phyloP scores from a whole-genome alignment of 495 filamentous ascomycete genomes.

The Polyplosphaeria fusca region DNA sequence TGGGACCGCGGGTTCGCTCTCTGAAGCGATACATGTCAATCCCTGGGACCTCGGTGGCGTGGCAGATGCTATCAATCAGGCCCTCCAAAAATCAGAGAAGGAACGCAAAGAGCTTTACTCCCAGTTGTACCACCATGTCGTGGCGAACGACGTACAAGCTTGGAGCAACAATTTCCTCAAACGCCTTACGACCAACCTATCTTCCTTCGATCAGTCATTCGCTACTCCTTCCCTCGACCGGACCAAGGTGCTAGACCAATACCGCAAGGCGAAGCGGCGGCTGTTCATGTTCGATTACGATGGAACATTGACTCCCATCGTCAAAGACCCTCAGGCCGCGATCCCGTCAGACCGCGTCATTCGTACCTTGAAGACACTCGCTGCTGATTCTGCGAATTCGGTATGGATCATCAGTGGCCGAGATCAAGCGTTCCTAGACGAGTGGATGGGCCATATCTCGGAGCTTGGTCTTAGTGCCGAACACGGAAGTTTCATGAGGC shows the following conservation, averaged over 20 bases:
- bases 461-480: constrained; percentile 88
- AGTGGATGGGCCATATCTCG: constrained; percentile 81
- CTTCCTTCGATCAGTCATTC: constrained; percentile 67
- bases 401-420: constrained; percentile 99
- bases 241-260: constrained; percentile 63
- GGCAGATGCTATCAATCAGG: constrained; percentile 72
- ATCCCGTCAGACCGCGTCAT: constrained; percentile 81
- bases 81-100: constrained; percentile 66
- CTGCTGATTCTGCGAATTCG: constrained; percentile 72
- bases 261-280: constrained; percentile 66
- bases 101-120: constrained; percentile 57
- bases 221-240: constrained; percentile 79
- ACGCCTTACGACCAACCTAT: constrained; percentile 71
- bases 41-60: constrained; percentile 85
- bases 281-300: constrained; percentile 99
- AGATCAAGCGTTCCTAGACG: constrained; percentile 80
- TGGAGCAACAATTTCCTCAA: constrained; percentile 78
- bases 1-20: constrained; percentile 81
- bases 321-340: constrained; percentile 80
- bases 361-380: constrained; percentile 71
- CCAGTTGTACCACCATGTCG: constrained; percentile 77
- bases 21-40: constrained; percentile 87
- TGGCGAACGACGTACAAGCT: constrained; percentile 72
- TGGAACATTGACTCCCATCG: constrained; percentile 94
- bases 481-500: constrained; percentile 88